Base-by-base conservation (phyloP, 495 filamentous ascomycete species). In the Extremus antarcticus region DNA sequence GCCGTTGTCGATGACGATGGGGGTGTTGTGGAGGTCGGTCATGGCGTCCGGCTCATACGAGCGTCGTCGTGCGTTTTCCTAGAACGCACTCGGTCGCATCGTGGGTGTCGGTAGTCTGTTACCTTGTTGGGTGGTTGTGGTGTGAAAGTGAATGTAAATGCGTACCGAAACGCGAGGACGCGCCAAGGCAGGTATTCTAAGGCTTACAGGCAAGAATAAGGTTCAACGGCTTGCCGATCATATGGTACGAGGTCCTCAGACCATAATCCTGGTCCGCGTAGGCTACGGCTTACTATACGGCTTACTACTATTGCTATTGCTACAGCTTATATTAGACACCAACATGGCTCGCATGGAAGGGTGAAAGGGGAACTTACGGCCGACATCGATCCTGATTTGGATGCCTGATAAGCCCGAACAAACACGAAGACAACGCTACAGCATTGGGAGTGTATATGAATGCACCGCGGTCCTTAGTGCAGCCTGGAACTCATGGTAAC, bases 1-100 rank as follows among this genome's bases (percentile, higher is more conserved):
- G 69, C 92, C 94, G 75, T 97, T 99, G 81, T 97, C 94, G 62
- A 99, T 86, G 63, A 99, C 94, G 64, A 99, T 94, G 49, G 92
- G 90, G 59, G 89, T 90, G 73, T 97, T 97, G 75, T 61, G 61
- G 8, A 65, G 58, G 55, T 65, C 63, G 35, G 60, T 57, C 63
- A 65, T 65, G 43, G 24, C 45, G 52, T 11, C 13, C 0, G 43
- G n/a, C 16, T 41, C 23, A 8, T 47, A 38, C 38, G 41, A 21
- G 41, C 53, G 57, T 25, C 15, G 35, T 25, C 22, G 47, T 17
- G 47, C 51, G 39, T 51, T 22, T 38, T 16, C 19, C 57, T 59
- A 59, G 17, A 59, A 51, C 41, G 46, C 39, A 29, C 51, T 51
- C n/a, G 41, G 19, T 4, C 52, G 52, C 43, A 23, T 43, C 38